These are phyloP conservation scores for Zoysia japonica DNA, from an alignment of 176 grass and related monocot species.

Conservation along the genomic window DNA sequence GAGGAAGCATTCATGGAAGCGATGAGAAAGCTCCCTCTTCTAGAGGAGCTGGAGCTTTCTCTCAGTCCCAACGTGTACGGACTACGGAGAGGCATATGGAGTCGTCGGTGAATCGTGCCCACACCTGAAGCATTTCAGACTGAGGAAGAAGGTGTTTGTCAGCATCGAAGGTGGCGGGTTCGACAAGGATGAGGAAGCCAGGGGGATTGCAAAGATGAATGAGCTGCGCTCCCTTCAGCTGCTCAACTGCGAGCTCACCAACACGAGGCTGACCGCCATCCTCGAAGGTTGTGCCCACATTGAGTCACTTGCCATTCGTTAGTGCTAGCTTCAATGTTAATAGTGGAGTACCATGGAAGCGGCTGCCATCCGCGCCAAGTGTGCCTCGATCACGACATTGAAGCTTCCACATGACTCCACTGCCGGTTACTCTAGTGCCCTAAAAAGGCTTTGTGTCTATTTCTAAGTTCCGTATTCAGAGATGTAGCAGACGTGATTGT, in stretches of 20 bases:
- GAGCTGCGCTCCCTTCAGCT: slow-evolving; percentile 17
- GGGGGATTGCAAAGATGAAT: slow-evolving; percentile 14
- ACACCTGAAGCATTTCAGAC: neutral
- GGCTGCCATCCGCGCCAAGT: neutral
- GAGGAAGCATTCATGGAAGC: neutral
- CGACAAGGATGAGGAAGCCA: neutral
- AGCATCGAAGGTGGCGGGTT: neutral
- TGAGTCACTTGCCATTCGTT: slow-evolving; percentile 11
- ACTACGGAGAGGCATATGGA: neutral
- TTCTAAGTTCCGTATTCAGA: no score
- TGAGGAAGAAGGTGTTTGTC: neutral
- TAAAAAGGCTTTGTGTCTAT: no score
- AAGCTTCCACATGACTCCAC: neutral
- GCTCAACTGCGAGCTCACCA: neutral
- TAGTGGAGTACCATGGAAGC: neutral
- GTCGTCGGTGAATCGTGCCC: neutral
- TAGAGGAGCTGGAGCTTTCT: slow-evolving; percentile 38
- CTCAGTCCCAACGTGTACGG: neutral
- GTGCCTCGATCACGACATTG: neutral
- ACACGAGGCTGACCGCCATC: neutral
- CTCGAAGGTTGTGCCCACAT: neutral
- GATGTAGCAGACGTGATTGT: no score
- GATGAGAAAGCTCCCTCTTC: neutral
- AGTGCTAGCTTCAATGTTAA: slow-evolving; percentile 11
- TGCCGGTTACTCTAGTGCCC: neutral